phyloP scores from a whole-genome alignment of 352 stramenopile genomes.

The Phytophthora uliginosa region DNA sequence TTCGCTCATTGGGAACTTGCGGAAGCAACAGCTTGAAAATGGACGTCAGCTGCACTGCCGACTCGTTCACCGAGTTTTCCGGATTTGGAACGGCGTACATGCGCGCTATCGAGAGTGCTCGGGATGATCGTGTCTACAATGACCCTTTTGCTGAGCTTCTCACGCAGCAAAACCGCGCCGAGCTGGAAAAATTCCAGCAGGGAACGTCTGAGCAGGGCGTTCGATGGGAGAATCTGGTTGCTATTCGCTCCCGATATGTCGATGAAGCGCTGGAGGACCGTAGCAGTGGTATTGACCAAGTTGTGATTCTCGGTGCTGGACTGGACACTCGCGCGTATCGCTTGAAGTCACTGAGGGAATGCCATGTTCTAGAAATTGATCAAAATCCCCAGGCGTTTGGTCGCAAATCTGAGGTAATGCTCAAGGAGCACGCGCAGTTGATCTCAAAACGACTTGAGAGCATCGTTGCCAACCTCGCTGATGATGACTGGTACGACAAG shows the following conservation, averaged over 20 bases:
- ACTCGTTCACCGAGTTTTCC: conserved; percentile 12
- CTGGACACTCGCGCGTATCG: conserved; percentile 60
- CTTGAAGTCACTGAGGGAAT: conserved; percentile 41
- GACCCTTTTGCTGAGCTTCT: conserved; percentile 26
- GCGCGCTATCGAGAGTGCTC: conserved; percentile 16
- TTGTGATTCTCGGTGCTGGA: conserved; percentile 58
- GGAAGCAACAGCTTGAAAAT: background rate
- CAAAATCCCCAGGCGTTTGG: conserved; percentile 34
- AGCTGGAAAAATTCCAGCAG: background rate
- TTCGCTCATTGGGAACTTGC: background rate
- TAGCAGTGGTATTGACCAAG: conserved; percentile 34
- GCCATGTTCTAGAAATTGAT: conserved; percentile 51
- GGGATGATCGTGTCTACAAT: conserved; percentile 10
- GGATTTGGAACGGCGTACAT: conserved; percentile 23
- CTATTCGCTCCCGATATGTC: conserved; percentile 48
- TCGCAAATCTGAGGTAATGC: conserved; percentile 41
- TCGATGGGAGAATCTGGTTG: conserved; percentile 32
- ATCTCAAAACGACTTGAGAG: conserved; percentile 33
- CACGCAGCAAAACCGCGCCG: background rate
- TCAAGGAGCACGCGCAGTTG: conserved; percentile 10
- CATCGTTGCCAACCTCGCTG: conserved; percentile 45
- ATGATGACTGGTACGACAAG: conserved; percentile 43
- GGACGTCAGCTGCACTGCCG: background rate
- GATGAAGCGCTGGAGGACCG: conserved; percentile 52
- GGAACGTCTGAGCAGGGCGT: background rate